A percentile compares a stretch with the other conserved stretches of the same genome.
Conservation (phyloP, 2,329 filamentous ascomycete species). For the Ophiostoma quercus region DNA sequence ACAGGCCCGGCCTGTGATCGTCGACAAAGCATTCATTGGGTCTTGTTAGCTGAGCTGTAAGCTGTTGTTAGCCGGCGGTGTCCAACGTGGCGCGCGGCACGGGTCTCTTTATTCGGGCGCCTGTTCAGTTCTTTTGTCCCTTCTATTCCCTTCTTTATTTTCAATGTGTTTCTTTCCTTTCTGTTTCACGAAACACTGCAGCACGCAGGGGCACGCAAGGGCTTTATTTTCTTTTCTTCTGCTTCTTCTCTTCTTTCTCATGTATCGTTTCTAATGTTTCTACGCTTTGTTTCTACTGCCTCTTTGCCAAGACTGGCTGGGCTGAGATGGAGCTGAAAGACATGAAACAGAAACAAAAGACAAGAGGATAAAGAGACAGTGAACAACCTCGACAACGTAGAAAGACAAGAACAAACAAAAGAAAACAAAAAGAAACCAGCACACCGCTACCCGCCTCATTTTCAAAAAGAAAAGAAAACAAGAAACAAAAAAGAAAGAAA, state of each 20-base stretch:
- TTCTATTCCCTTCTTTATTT: not conserved
- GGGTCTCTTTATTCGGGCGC: not conserved
- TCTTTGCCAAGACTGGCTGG: not conserved
- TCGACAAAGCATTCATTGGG: not conserved
- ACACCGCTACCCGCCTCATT: not conserved
- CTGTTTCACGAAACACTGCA: not conserved
- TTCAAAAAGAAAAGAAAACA: not conserved
- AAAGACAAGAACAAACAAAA: not conserved
- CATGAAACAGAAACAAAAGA: not conserved
- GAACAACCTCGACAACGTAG: not conserved
- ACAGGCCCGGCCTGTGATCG: not conserved
- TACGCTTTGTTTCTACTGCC: no score
- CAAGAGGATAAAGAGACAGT: not conserved
- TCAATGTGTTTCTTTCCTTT: not conserved
- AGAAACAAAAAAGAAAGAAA: not conserved
- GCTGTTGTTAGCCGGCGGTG: not conserved
- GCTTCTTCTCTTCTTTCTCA: not conserved
- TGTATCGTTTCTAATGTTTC: not conserved
- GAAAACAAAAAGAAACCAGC: conserved; percentile 1
- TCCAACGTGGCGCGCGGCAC: conserved; percentile 2
- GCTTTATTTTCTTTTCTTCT: not conserved
- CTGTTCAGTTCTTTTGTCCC: not conserved
- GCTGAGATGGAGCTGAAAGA: conserved; percentile 1
- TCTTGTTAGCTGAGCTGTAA: not conserved
- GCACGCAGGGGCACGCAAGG: conserved; percentile 2